These are phyloP conservation scores for Phylloporus sp. DNA, from an alignment of 768 basidiomycete genomes.

Conservation along the genomic window DNA sequence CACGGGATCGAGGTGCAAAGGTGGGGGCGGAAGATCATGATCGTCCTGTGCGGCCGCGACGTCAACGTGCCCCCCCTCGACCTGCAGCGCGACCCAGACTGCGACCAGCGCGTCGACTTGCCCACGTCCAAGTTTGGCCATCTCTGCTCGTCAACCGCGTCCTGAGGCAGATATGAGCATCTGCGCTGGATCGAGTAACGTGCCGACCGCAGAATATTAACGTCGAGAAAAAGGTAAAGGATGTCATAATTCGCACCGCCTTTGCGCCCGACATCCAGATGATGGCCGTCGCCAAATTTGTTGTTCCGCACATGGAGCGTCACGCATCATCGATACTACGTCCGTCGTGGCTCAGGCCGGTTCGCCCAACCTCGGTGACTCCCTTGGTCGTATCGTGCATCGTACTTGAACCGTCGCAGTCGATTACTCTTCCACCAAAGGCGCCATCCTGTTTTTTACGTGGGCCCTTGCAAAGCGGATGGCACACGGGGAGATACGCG, in stretches of 20 bases:
- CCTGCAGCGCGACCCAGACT: slow-evolving; percentile 39
- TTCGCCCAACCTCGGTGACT: slow-evolving; percentile 29
- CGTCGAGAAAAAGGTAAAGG: slow-evolving; percentile 42
- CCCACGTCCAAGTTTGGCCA: slow-evolving; percentile 48
- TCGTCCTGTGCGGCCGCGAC: slow-evolving; percentile 33
- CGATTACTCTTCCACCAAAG: slow-evolving; percentile 60
- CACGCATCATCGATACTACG: slow-evolving; percentile 55
- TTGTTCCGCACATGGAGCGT: slow-evolving; percentile 55
- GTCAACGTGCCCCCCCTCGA: slow-evolving; percentile 39
- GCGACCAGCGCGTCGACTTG: slow-evolving; percentile 43
- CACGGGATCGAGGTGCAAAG: slow-evolving; percentile 52
- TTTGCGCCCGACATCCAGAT: no score
- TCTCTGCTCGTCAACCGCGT: no score
- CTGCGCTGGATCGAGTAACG: neutral
- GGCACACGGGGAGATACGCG: slow-evolving; percentile 53
- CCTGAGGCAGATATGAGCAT: slow-evolving; percentile 38
- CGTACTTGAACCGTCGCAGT: slow-evolving; percentile 21
- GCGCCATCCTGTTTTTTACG: slow-evolving; percentile 55
- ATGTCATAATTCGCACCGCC: no score
- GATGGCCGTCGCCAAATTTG: slow-evolving; percentile 54
- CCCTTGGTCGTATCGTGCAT: neutral
- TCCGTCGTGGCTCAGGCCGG: slow-evolving; percentile 48
- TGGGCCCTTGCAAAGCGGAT: slow-evolving; percentile 51
- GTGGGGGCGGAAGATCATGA: slow-evolving; percentile 44
- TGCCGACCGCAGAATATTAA: slow-evolving; percentile 21